Conservation (phyloP, 2,329 filamentous ascomycete genomes). For the Diaporthe vexans region DNA sequence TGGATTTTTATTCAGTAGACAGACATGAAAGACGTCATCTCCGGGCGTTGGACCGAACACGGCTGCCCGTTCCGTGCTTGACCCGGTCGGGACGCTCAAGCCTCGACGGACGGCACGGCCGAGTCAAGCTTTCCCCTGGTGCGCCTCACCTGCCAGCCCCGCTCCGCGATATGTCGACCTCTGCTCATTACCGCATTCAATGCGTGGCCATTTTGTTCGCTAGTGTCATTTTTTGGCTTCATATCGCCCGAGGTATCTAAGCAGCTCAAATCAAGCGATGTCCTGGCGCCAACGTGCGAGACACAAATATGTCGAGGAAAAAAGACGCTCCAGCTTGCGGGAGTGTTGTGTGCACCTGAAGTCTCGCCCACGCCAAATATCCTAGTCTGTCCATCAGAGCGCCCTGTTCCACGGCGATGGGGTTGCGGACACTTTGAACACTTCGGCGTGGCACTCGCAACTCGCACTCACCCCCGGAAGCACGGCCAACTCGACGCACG, state of each 20-base stretch:
- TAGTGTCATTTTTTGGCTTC: neutral
- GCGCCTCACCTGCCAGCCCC: neutral
- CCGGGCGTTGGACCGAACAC: neutral
- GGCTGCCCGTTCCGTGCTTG: constrained; percentile 7
- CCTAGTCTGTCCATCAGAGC: no score
- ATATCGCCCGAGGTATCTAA: neutral
- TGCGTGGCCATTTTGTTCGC: neutral
- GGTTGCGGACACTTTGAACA: no score
- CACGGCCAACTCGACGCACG: no score
- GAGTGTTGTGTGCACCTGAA: no score
- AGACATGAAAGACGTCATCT: neutral
- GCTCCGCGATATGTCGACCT: neutral
- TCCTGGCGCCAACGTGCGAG: neutral
- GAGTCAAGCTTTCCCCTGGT: constrained; percentile 18
- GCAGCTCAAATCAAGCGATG: neutral
- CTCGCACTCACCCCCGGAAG: no score
- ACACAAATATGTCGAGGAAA: no score
- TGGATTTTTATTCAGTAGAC: neutral
- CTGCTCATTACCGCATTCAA: neutral
- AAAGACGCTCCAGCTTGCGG: no score
- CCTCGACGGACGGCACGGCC: constrained; percentile 12
- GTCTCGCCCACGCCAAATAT: no score
- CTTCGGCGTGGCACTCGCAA: no score
- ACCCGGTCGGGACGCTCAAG: neutral
- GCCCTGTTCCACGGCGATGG: no score